A percentile compares a stretch with the other conserved stretches of the same genome.
phyloP scores from a whole-genome alignment of 1,139 yeast species.

The Suhomyces taliae region DNA sequence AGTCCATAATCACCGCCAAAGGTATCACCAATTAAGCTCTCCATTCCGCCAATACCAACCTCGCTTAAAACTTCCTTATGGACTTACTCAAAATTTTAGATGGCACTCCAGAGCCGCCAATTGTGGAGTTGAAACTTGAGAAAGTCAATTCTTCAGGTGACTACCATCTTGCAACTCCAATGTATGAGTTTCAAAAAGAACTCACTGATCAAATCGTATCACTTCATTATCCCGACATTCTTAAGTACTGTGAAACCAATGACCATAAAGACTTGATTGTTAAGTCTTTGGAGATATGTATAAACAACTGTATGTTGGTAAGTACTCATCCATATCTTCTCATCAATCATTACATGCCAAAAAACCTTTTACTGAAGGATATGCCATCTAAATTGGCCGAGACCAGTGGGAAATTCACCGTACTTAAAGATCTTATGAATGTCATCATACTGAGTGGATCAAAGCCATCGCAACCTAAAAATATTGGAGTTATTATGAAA shows the following conservation, averaged over 20 bases:
- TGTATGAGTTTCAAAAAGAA: conserved; percentile 86
- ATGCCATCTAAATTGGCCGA: conserved; percentile 73
- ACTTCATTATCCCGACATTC: conserved; percentile 84
- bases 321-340: conserved; percentile 87
- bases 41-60: background rate
- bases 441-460: conserved; percentile 44
- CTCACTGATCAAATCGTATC: conserved; percentile 92
- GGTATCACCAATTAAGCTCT: too few species aligned
- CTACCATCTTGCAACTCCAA: conserved; percentile 79
- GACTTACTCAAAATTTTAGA: conserved; percentile 75
- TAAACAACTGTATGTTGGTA: conserved; percentile 72
- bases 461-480: conserved; percentile 42
- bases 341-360: conserved; percentile 85
- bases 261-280: conserved; percentile 57
- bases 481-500: conserved; percentile 40
- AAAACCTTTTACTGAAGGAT: conserved; percentile 72
- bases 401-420: conserved; percentile 83
- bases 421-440: conserved; percentile 57
- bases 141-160: conserved; percentile 56
- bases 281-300: conserved; percentile 70
- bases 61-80: conserved; percentile 39
- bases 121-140: conserved; percentile 53
- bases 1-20: too few species aligned
- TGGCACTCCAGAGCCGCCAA: conserved; percentile 82
- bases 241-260: conserved; percentile 78